Percentiles rank a stretch among this genome's conserved stretches.
Conservation (phyloP, 176 grass and related monocot species). For the Bromus sterilis region DNA sequence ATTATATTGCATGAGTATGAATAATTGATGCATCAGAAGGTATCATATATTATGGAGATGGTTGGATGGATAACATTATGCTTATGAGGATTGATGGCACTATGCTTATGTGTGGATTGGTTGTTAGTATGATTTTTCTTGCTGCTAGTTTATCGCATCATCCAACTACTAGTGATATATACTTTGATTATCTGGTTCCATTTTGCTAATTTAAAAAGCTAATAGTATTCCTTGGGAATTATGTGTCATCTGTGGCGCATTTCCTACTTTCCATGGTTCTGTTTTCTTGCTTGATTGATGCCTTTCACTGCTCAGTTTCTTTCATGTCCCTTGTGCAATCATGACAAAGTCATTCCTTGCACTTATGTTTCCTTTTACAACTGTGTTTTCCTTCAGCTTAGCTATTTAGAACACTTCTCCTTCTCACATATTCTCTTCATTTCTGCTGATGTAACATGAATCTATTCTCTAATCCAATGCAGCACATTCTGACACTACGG, state of each 20-base stretch:
- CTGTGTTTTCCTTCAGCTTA: neutral
- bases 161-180: neutral
- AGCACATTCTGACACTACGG: slow-evolving; percentile 83
- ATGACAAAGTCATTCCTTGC: neutral
- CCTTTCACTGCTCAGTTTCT: neutral
- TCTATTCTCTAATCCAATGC: slow-evolving; percentile 4
- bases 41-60: neutral
- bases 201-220: neutral
- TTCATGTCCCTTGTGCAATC: neutral
- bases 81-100: neutral
- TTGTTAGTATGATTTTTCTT: neutral
- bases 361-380: neutral
- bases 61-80: neutral
- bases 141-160: neutral
- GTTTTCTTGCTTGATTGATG: neutral
- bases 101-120: neutral
- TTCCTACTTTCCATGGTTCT: neutral
- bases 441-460: neutral
- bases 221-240: neutral
- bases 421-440: neutral
- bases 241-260: neutral
- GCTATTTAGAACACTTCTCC: neutral
- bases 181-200: neutral
- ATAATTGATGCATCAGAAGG: neutral
- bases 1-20: neutral